Percentiles rank a stretch among this genome's conserved stretches.
These are phyloP conservation scores for Pleurotus tuber-regium DNA, from an alignment of 768 basidiomycete species.

Conservation along the genomic window DNA sequence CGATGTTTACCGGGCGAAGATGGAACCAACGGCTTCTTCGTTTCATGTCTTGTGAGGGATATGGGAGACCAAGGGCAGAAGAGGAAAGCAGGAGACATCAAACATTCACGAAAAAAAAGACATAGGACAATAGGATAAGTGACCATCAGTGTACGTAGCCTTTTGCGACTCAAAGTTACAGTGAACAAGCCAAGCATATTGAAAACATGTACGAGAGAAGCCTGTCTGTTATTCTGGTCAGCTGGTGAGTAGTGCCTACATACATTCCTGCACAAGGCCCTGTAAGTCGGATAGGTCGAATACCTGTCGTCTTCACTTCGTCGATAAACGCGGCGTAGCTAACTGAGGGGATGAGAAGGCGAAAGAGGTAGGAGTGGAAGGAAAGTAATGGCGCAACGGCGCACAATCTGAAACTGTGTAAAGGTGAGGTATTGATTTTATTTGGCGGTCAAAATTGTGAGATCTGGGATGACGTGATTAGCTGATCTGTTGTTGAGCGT, in stretches of 20 bases:
- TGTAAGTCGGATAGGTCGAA: conserved; percentile 17
- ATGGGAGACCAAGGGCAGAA: conserved; percentile 15
- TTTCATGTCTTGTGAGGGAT: conserved; percentile 77
- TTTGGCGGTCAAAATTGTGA: conserved; percentile 37
- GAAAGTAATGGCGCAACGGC: conserved; percentile 11
- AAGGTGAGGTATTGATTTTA: conserved; percentile 32
- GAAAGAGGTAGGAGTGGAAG: neutral
- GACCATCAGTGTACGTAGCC: no score
- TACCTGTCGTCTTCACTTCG: conserved; percentile 13
- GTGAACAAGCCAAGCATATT: neutral
- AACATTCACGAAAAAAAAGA: conserved; percentile 18
- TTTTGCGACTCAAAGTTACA: no score
- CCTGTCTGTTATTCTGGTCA: conserved; percentile 15
- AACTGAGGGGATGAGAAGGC: conserved; percentile 1
- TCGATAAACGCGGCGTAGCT: conserved; percentile 3
- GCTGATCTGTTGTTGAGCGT: conserved; percentile 69
- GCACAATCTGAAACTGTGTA: conserved; percentile 22
- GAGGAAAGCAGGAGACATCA: conserved; percentile 20
- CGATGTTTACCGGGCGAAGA: conserved; percentile 82
- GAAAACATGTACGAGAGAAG: conserved; percentile 4
- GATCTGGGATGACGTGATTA: conserved; percentile 18
- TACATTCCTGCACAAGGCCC: conserved; percentile 18
- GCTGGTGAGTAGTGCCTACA: conserved; percentile 22
- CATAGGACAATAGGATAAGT: conserved; percentile 13
- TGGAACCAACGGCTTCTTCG: conserved; percentile 95